Conservation (phyloP, 352 stramenopile species). For the Globisporangium viniferum region DNA sequence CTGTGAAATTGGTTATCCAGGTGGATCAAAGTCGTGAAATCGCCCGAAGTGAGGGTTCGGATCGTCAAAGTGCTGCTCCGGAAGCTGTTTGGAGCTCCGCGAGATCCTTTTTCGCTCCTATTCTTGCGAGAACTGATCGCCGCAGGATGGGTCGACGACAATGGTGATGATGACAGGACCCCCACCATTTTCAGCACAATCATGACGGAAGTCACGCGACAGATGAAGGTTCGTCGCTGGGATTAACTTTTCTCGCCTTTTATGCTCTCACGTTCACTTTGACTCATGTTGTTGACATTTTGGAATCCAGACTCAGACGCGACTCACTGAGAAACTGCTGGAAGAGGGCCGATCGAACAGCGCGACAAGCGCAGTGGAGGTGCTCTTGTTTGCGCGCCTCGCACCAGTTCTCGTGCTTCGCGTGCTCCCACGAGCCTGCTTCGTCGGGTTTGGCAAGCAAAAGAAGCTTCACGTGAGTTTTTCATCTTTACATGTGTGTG, state of each 20-base stretch:
- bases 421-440: slow-evolving; percentile 36
- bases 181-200: slow-evolving; percentile 18
- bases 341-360: slow-evolving; percentile 24
- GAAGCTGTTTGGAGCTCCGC: slow-evolving; percentile 44
- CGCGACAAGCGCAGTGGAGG: slow-evolving; percentile 28
- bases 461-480: slow-evolving; percentile 23
- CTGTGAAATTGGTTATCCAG: slow-evolving; percentile 14
- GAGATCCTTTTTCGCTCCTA: slow-evolving; percentile 35
- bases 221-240: slow-evolving; percentile 36
- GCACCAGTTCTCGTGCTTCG: slow-evolving; percentile 62
- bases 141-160: slow-evolving; percentile 25
- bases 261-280: no score
- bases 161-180: background rate
- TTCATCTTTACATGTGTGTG: background rate
- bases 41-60: slow-evolving; percentile 7
- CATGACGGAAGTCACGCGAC: slow-evolving; percentile 19
- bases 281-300: background rate
- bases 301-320: slow-evolving; percentile 29
- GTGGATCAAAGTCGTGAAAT: slow-evolving; percentile 27
- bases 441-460: background rate
- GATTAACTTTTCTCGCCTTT: background rate
- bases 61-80: slow-evolving; percentile 30
- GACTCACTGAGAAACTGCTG: slow-evolving; percentile 45
- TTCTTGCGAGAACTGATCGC: slow-evolving; percentile 43
- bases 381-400: slow-evolving; percentile 56